A percentile compares a stretch with the other conserved stretches of the same genome.
Conservation (phyloP, 768 basidiomycete genomes). For the Pisolithus microcarpus region DNA sequence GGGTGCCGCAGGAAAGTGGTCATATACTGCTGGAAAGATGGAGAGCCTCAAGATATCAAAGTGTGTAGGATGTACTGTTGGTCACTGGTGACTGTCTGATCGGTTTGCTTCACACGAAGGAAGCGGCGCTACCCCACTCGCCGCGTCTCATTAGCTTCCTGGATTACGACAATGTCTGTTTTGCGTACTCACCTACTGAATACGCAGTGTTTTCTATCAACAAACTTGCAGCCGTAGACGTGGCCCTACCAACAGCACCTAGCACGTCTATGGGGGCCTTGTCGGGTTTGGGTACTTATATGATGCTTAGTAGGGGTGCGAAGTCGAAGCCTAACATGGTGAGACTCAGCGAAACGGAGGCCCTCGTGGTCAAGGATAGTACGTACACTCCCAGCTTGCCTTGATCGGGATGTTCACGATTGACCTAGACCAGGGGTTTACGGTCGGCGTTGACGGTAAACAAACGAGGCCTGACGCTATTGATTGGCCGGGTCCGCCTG, state of each 20-base stretch:
- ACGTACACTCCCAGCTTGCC: conserved; percentile 21
- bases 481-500: conserved; percentile 74
- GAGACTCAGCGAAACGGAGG: conserved; percentile 51
- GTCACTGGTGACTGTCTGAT: neutral
- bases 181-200: conserved; percentile 69
- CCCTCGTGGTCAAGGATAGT: conserved; percentile 77
- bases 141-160: conserved; percentile 80
- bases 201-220: conserved; percentile 64
- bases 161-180: conserved; percentile 50
- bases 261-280: conserved; percentile 57
- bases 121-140: conserved; percentile 79
- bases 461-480: conserved; percentile 44
- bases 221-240: conserved; percentile 49
- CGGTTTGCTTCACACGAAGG: conserved; percentile 38
- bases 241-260: conserved; percentile 36
- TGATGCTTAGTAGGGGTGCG: conserved; percentile 73
- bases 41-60: conserved; percentile 65
- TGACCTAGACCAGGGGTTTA: conserved; percentile 55
- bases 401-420: conserved; percentile 1
- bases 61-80: conserved; percentile 31
- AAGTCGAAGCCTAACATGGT: conserved; percentile 61
- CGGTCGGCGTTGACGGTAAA: conserved; percentile 56
- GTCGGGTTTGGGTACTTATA: conserved; percentile 76
- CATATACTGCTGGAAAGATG: conserved; percentile 81
- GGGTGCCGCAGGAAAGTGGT: conserved; percentile 84